Evolutionary conservation across 2,329 filamentous ascomycete genomes (phyloP).

Genomic region (Teratosphaeria gauchensis): DNA sequence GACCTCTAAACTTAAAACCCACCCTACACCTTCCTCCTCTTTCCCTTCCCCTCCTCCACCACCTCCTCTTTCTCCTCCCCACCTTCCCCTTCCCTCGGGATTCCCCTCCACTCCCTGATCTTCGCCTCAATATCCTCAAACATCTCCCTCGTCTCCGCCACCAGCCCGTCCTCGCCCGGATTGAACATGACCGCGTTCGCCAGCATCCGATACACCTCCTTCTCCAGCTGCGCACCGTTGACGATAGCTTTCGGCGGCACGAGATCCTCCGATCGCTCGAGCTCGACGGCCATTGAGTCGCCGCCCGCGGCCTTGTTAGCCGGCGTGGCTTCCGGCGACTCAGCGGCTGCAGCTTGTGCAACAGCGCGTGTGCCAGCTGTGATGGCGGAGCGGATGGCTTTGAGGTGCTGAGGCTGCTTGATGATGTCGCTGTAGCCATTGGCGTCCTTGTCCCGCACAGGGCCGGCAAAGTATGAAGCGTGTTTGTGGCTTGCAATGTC

Average conservation of each 20-base stretch:
- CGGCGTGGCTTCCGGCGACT: slow-evolving; percentile 51
- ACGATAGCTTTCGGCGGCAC: slow-evolving; percentile 82
- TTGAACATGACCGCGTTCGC: slow-evolving; percentile 99
- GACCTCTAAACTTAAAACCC: not conserved
- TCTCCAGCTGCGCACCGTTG: slow-evolving; percentile 85
- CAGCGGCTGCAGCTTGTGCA: slow-evolving; percentile 31
- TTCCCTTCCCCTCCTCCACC: slow-evolving; percentile 2
- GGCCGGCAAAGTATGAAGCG: slow-evolving; percentile 40
- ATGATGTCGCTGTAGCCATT: slow-evolving; percentile 45
- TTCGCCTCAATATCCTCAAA: slow-evolving; percentile 76
- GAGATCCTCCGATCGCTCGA: slow-evolving; percentile 65
- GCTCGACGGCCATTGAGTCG: slow-evolving; percentile 38
- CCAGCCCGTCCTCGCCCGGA: slow-evolving; percentile 78
- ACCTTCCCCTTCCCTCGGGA: slow-evolving; percentile 40
- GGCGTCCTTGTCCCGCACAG: slow-evolving; percentile 41
- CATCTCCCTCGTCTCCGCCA: slow-evolving; percentile 82
- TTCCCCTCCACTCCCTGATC: slow-evolving; percentile 64
- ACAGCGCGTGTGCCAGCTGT: slow-evolving; percentile 50
- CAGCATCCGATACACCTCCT: slow-evolving; percentile 92
- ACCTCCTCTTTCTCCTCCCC: slow-evolving; percentile 21
- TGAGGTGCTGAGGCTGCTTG: slow-evolving; percentile 42
- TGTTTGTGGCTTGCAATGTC: slow-evolving; percentile 44
- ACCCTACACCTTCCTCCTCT: slow-evolving; percentile 2
- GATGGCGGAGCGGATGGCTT: slow-evolving; percentile 41
- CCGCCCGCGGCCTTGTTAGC: slow-evolving; percentile 9